Percentiles rank a stretch among this genome's conserved stretches.
These are phyloP conservation scores for Teunomyces funiuensis DNA, from an alignment of 805 yeast genomes.

Conservation along the genomic window DNA sequence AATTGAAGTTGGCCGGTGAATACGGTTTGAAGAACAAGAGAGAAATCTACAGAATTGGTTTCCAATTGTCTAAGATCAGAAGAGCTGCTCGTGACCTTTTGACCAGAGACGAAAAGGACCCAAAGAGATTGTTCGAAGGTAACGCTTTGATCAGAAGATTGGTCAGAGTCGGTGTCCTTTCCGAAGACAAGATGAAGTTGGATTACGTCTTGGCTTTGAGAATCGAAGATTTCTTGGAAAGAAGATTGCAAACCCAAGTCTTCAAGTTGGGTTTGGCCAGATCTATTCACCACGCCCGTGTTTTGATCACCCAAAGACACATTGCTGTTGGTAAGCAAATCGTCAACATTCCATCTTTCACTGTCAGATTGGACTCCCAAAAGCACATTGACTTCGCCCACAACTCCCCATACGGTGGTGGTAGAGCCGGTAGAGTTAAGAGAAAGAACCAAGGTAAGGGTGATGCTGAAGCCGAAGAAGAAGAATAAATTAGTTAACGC, in stretches of 20 bases:
- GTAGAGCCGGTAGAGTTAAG: conserved; percentile 99
- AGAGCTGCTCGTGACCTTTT: conserved; percentile 99
- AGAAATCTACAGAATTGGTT: conserved; percentile 99
- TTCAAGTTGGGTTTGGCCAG: conserved; percentile 99
- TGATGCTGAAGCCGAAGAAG: conserved; percentile 69
- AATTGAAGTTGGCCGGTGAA: conserved; percentile 99
- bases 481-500: conserved; percentile 53
- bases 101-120: conserved; percentile 99
- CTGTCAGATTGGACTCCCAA: conserved; percentile 99
- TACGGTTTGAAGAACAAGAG: conserved; percentile 99
- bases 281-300: conserved; percentile 99
- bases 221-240: conserved; percentile 98
- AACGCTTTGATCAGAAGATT: conserved; percentile 99
- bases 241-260: conserved; percentile 99
- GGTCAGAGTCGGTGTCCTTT: conserved; percentile 96
- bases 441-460: conserved; percentile 79
- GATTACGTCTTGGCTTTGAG: conserved; percentile 99
- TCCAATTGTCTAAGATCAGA: conserved; percentile 98
- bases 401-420: conserved; percentile 99
- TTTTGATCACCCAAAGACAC: conserved; percentile 97
- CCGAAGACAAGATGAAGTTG: conserved; percentile 99
- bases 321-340: conserved; percentile 99
- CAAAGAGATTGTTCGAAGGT: conserved; percentile 99
- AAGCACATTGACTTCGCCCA: conserved; percentile 99
- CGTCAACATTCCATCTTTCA: conserved; percentile 98